Base-by-base conservation (phyloP, 257 asterid species). In the Apocynum venetum region DNA sequence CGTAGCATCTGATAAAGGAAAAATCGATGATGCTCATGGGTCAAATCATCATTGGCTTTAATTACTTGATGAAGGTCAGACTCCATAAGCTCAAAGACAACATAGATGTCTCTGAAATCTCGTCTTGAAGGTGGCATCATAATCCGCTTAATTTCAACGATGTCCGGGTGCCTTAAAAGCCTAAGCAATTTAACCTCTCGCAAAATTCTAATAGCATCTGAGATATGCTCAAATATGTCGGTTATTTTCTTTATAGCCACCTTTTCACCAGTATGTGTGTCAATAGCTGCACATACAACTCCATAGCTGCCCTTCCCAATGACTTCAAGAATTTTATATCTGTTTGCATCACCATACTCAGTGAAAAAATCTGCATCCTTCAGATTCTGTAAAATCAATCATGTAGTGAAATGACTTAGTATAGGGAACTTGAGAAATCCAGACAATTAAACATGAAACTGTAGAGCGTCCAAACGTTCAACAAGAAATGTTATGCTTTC, bases 31-130 rank as follows among this genome's bases (percentile, higher is more conserved):
- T 93, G 98, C 79, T 93, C 98, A 40, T 85, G 92, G 38, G 98
- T 91, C 90, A 93, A 86, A 81, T 93, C 98, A 77, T 90, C 97
- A 87, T 93, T 93, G 78, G 98, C 97, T 85, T 93, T 93, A 78
- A 93, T 89, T 77, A 93, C 98, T 87, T 93, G 98, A 82, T 93
- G 98, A 78, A 93, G 98, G 84, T 93, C 98, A 15, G 98, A 93
- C 80, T 93, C 98, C 98, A 93, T 93, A 66, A 93, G 97, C 92
- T 93, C 97, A 59, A 93, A 93, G 68, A 93, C 97, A 74, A 93
- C 98, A 81, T 86, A 93, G 66, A 93, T 91, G 79, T 93, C 98
- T 83, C 81, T 89, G 86, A 91, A 93, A 77, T 93, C 98, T 47
- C 97, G 85, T 76, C 87, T 89, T 40, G 98, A 90, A 71, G 97